These are phyloP conservation scores for Botrytis pseudocinerea DNA, from an alignment of 2,329 filamentous ascomycete species.

Conservation along the genomic window DNA sequence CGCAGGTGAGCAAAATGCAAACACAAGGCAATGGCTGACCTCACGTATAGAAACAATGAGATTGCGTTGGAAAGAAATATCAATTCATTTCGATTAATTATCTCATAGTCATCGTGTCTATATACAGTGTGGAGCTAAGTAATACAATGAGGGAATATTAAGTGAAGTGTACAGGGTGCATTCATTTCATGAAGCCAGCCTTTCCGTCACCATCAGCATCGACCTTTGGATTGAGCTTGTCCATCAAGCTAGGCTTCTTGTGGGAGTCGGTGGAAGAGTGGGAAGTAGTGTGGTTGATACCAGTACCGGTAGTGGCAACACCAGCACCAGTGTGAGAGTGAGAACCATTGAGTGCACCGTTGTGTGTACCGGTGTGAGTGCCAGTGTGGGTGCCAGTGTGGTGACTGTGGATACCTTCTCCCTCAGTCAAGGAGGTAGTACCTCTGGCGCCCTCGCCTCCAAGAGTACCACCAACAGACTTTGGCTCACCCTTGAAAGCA, in stretches of 20 bases:
- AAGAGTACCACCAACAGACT: slow-evolving; percentile 44
- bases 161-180: not conserved
- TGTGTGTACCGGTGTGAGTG: not conserved
- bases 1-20: not conserved
- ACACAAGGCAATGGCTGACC: too few relatives aligned
- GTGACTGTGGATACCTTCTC: slow-evolving; percentile 23
- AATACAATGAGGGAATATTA: not conserved
- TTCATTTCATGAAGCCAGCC: slow-evolving; percentile 49
- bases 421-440: slow-evolving; percentile 37
- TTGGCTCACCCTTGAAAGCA: slow-evolving; percentile 63
- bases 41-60: not conserved
- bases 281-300: slow-evolving; percentile 18
- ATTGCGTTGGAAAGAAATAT: not conserved
- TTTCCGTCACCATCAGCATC: slow-evolving; percentile 58
- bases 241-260: slow-evolving; percentile 50
- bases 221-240: slow-evolving; percentile 55
- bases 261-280: slow-evolving; percentile 14
- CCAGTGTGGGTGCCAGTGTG: slow-evolving; percentile 21
- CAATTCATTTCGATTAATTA: slow-evolving; percentile 1
- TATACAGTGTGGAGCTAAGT: not conserved
- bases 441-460: slow-evolving; percentile 36
- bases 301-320: not conserved
- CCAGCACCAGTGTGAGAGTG: slow-evolving; percentile 13
- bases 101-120: not conserved
- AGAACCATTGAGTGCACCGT: not conserved